These are phyloP conservation scores for Sordaria brevicollis DNA, from an alignment of 495 filamentous ascomycete genomes.

Conservation along the genomic window DNA sequence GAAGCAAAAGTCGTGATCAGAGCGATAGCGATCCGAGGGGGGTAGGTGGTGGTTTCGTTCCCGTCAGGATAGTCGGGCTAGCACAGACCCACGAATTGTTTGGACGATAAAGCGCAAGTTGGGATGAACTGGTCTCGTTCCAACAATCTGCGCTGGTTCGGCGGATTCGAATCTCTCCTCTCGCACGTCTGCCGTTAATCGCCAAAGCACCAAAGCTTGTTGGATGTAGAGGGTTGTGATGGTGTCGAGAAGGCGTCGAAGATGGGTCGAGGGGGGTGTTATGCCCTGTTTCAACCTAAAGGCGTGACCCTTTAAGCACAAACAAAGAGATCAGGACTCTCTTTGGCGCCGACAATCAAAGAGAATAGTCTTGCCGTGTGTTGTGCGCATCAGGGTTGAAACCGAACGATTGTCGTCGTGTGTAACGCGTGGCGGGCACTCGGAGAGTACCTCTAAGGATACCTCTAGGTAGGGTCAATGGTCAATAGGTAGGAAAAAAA, in stretches of 20 bases:
- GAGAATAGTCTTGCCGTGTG: neutral
- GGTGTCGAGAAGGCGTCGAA: neutral
- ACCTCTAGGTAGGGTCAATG: too few species aligned
- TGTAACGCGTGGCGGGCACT: neutral
- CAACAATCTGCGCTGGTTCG: neutral
- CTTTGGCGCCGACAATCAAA: neutral
- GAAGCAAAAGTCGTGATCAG: slow-evolving; percentile 3
- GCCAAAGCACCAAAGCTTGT: neutral
- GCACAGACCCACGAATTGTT: neutral
- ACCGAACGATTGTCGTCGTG: neutral
- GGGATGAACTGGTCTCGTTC: neutral
- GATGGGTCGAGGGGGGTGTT: neutral
- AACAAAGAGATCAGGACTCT: neutral
- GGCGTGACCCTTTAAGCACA: neutral
- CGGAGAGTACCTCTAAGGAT: too few species aligned
- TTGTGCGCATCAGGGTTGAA: neutral
- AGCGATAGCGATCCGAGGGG: neutral
- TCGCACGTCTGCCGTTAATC: neutral
- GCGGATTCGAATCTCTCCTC: neutral
- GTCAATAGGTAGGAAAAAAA: neutral
- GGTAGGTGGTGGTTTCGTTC: neutral
- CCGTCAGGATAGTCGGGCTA: neutral
- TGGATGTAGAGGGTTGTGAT: neutral
- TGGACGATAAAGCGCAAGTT: neutral
- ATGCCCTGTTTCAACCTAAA: neutral